phyloP scores from a whole-genome alignment of 2,329 filamentous ascomycete genomes.

The Fusarium odoratissimum region DNA sequence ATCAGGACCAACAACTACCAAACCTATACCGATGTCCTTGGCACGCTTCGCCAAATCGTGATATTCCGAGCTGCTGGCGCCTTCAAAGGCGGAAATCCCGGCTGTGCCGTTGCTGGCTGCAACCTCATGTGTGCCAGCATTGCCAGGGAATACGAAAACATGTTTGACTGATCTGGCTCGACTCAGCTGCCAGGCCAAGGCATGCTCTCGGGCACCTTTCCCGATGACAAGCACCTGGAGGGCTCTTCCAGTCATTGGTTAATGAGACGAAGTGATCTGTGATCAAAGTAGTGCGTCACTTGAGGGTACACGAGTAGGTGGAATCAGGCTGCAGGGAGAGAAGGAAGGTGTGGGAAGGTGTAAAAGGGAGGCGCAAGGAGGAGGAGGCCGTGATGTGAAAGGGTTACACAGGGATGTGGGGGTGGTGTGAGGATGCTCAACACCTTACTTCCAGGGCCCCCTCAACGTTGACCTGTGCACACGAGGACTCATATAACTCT shows the following conservation, averaged over 20 bases:
- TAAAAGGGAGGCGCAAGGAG: not conserved
- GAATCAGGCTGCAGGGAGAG: not conserved
- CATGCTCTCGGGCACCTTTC: constrained; percentile 81
- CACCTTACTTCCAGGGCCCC: not conserved
- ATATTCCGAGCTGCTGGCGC: constrained; percentile 66
- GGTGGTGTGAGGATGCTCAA: not conserved
- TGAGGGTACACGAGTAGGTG: not conserved
- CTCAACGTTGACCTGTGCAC: not conserved
- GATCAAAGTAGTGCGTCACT: not conserved
- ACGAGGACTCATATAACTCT: not conserved
- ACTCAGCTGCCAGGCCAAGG: constrained; percentile 78
- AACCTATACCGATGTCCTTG: constrained; percentile 69
- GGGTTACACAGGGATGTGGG: not conserved
- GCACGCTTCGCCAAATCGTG: constrained; percentile 70
- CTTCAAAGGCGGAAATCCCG: constrained; percentile 68
- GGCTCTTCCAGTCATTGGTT: not conserved
- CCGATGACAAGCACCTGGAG: constrained; percentile 72
- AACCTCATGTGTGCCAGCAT: constrained; percentile 69
- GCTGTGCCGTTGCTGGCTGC: constrained; percentile 49
- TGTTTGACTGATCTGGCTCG: constrained; percentile 71
- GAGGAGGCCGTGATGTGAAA: not conserved
- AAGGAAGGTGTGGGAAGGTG: not conserved
- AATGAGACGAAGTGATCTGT: too few relatives aligned
- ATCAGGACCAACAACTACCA: constrained; percentile 81
- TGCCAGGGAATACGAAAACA: constrained; percentile 68